Percentiles rank a stretch among this genome's conserved stretches.
These are phyloP conservation scores for Calonectria crousiana DNA, from an alignment of 2,329 filamentous ascomycete species.

Conservation along the genomic window DNA sequence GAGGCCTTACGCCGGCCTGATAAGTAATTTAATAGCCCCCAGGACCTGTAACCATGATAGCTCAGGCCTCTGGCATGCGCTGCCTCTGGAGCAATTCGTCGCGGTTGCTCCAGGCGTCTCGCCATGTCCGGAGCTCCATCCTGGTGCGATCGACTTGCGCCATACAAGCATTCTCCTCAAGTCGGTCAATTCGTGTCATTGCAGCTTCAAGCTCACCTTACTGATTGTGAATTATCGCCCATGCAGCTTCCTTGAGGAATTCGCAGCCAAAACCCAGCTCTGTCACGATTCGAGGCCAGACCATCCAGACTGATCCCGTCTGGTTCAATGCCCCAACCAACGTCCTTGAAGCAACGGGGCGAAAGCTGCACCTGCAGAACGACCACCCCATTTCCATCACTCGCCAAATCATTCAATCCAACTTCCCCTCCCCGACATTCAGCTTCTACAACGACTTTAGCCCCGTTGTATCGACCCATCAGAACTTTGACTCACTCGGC, in stretches of 20 bases:
- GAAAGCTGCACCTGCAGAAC: conserved; percentile 87
- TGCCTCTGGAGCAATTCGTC: conserved; percentile 44
- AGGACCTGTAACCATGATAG: conserved; percentile 39
- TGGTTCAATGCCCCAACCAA: conserved; percentile 89
- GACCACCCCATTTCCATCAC: conserved; percentile 94
- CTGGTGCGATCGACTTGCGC: conserved; percentile 38
- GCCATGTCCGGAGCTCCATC: conserved; percentile 39
- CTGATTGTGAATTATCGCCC: conserved; percentile 33
- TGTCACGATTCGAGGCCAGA: conserved; percentile 71
- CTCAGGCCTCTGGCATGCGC: conserved; percentile 41
- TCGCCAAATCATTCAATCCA: conserved; percentile 89
- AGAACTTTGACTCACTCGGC: conserved; percentile 98
- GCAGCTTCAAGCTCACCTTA: conserved; percentile 28
- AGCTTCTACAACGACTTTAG: conserved; percentile 82
- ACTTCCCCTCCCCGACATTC: conserved; percentile 81
- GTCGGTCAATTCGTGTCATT: conserved; percentile 32
- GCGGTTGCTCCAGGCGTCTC: conserved; percentile 33
- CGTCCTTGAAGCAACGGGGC: conserved; percentile 79
- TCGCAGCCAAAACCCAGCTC: conserved; percentile 36
- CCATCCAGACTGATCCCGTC: conserved; percentile 69
- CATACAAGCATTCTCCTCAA: conserved; percentile 41
- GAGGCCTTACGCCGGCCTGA: conserved; percentile 21
- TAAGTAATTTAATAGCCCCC: conserved; percentile 36
- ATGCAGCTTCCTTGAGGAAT: conserved; percentile 38
- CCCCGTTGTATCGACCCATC: conserved; percentile 84